Base-by-base conservation (phyloP, 305 asterid genomes). In the Caryopteris hybrid region DNA sequence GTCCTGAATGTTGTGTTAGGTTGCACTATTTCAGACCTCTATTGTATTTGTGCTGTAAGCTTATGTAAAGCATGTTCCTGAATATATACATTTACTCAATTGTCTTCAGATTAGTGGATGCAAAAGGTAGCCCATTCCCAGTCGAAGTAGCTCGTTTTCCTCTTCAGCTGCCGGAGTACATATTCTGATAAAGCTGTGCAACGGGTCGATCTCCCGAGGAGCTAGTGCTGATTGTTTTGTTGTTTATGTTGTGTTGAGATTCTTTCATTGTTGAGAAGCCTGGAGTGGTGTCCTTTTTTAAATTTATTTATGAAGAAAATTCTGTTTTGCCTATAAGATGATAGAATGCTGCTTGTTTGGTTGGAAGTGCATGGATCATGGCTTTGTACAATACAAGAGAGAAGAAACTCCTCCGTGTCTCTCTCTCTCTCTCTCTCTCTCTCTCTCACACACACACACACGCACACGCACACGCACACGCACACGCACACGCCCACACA, bases 131-230 rank as follows among this genome's bases (percentile, higher is more conserved):
- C 61, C 87, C 84, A 0, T 94, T 94, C 69, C 71, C 76, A 14
- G 97, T 80, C 42, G 88, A 83, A 74, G 96, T 86, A 67, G 78
- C 93, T 39, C 81, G 72, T 61, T 86, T 91, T 74, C 84, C 97
- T 12, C 82, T 94, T 55, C 77, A 78, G 73, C 66, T 87, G 77
- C 97, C 96, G 0, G 96, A 87, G 74, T 94, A 94, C 78, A 82
- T 94, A 36, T 94, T 85, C 91, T 89, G 82, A 87, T 68, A 13
- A 45, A 20, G 11, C 16, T n/a, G n/a, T n/a, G n/a, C n/a, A n/a
- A n/a, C n/a, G n/a, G 34, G 41, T 45, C 51, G 20, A 50, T 5
- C 23, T 9, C 10, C n/a, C 41, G 41, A 52, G 42, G 66, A 13
- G 61, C 23, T 23, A 14, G 39, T 63, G 68, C 50, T 45, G 51